Evolutionary conservation across 2,329 filamentous ascomycete species (phyloP), one percentile per base, ranked within the genome.

Genomic region (Exophiala sp.): DNA sequence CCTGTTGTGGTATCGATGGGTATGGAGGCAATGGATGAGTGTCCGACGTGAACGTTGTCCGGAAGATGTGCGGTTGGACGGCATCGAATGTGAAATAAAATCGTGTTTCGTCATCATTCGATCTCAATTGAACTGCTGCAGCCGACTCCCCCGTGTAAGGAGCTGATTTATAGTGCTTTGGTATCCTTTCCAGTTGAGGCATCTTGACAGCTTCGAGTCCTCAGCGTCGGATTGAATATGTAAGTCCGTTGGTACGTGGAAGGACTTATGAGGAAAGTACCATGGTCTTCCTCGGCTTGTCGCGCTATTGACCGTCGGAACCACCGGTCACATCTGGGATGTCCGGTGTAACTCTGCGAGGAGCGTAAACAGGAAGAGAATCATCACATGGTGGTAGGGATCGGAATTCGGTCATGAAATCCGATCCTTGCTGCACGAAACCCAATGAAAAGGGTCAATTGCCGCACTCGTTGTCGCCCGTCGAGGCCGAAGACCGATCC

Each of bases 21-120:
- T 82, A 82, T 1, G 85, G 85, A 24, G 86, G 83, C 1, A 87
- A 65, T 5, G 81, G 81, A 63, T 88, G 85, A 2, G 76, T 74
- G 11, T 74, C 64, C 0, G 85, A 85, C 1, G 79, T 78, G 65
- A 88, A 88, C 0, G 83, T 85, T 1, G 85, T 86, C 39, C 85
- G 75, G 69, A 88, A 89, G 12, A 88, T 71, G 47, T 84, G 85
- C 16, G 78, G 73, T 12, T 79, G 76, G 29, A 89, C 62, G 0
- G 80, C 75, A 65, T 88, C 81, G 58, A 89, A 87, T 0, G 75
- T 75, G 65, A 88, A 89, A 12, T 76, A 68, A 55, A 82, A 81
- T 0, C 73, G 59, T 21, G 65, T 69, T 1, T 75, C 68, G 6
- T 66, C 64, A 34, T 72, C 69, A 14, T 61, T 65, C 5, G 75